Evolutionary conservation across 202 grass and related monocot genomes (phyloP).

Genomic region (Panicum virgatum): DNA sequence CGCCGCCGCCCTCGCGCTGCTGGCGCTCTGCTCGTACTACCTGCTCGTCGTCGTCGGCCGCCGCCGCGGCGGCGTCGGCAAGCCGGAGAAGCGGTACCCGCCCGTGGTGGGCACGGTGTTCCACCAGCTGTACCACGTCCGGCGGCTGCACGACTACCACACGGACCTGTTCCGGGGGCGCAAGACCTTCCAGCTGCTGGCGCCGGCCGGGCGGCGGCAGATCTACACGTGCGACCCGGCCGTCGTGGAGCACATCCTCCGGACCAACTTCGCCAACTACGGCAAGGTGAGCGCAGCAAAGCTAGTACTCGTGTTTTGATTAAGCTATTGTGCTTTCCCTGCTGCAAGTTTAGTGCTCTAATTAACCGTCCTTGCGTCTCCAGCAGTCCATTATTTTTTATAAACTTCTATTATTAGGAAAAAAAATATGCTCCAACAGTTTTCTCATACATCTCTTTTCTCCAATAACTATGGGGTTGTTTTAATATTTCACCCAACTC

Average conservation of each 20-base stretch:
- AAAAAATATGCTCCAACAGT: no score
- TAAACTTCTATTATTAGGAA: no score
- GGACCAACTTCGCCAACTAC: conserved; percentile 65
- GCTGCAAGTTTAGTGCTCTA: not conserved
- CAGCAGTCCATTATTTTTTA: no score
- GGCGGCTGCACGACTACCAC: conserved; percentile 63
- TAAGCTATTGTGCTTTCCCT: not conserved
- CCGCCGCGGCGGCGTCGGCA: not conserved
- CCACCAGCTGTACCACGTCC: conserved; percentile 59
- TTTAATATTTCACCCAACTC: no score
- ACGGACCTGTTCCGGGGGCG: conserved; percentile 41
- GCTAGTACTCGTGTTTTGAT: not conserved
- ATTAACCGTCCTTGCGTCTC: no score
- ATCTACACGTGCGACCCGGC: conserved; percentile 59
- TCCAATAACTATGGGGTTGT: no score
- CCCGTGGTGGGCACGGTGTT: conserved; percentile 61
- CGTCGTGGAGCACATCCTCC: conserved; percentile 60
- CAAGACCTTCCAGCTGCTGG: conserved; percentile 53
- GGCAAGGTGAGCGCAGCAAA: conserved; percentile 49
- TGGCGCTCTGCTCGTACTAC: conserved; percentile 37
- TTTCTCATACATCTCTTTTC: no score
- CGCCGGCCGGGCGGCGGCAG: conserved; percentile 35
- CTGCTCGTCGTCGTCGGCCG: not conserved
- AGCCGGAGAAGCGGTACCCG: conserved; percentile 29
- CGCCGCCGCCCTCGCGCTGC: not conserved